Evolutionary conservation across 768 basidiomycete species (phyloP).

Genomic region (Panaeolus cyanescens): DNA sequence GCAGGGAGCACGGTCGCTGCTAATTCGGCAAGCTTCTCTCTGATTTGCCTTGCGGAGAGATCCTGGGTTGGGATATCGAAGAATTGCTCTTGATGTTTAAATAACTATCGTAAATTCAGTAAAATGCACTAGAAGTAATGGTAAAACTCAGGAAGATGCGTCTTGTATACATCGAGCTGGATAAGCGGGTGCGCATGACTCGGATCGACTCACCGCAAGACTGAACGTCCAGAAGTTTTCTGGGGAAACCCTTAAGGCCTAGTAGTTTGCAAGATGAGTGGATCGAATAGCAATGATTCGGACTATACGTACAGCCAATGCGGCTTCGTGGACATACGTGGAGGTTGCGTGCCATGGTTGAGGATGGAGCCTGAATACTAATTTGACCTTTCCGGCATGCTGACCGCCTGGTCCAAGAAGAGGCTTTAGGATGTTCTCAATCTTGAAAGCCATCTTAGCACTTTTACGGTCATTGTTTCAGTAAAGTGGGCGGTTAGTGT

Average conservation of each 20-base stretch:
- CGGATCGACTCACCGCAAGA: constrained; percentile 46
- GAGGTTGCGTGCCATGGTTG: constrained; percentile 84
- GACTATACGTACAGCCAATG: constrained; percentile 68
- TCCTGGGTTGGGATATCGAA: constrained; percentile 74
- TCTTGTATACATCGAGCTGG: neutral
- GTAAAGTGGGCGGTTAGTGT: neutral
- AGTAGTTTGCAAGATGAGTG: neutral
- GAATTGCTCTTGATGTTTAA: constrained; percentile 75
- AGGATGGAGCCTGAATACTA: constrained; percentile 69
- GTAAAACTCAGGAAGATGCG: too few species aligned
- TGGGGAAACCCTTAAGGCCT: constrained; percentile 74
- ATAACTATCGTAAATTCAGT: constrained; percentile 51
- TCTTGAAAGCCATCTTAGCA: constrained; percentile 59
- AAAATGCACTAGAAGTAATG: neutral
- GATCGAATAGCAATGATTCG: neutral
- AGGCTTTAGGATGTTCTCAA: constrained; percentile 64
- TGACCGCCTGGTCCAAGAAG: constrained; percentile 56
- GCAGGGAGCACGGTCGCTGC: constrained; percentile 55
- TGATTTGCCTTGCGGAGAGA: constrained; percentile 70
- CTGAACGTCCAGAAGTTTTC: constrained; percentile 83
- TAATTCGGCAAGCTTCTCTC: constrained; percentile 68
- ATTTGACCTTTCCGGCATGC: constrained; percentile 74
- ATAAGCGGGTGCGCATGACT: neutral
- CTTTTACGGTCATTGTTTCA: constrained; percentile 28
- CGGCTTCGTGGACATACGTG: constrained; percentile 79